phyloP scores from a whole-genome alignment of 805 yeast species.

The Zygosaccharomyces lentus region DNA sequence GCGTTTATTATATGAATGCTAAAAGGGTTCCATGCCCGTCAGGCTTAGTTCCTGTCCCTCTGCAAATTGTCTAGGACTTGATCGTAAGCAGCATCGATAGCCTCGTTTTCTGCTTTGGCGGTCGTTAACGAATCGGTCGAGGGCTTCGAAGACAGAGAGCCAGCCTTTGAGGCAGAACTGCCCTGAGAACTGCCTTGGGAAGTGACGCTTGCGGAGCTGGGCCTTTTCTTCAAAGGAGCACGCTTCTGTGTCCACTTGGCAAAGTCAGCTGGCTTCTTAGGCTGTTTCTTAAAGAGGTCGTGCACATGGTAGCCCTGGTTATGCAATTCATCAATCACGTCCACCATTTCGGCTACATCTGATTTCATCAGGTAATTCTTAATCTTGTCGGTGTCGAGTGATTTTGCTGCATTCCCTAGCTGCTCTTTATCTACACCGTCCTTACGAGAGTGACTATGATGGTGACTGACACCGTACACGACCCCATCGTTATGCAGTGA shows the following conservation, averaged over 20 bases:
- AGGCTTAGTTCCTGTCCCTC: constrained; percentile 19
- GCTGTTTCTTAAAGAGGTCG: constrained; percentile 33
- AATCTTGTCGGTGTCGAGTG: constrained; percentile 37
- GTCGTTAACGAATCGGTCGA: constrained; percentile 4
- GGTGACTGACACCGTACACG: constrained; percentile 12
- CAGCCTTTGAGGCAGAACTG: not conserved
- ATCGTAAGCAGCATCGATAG: constrained; percentile 39
- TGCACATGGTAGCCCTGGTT: constrained; percentile 40
- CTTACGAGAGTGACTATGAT: constrained; percentile 1
- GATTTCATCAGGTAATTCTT: constrained; percentile 38
- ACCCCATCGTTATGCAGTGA: constrained; percentile 22
- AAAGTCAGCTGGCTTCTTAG: constrained; percentile 8
- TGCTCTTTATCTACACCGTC: constrained; percentile 21
- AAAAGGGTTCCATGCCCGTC: not conserved
- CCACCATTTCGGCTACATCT: constrained; percentile 38
- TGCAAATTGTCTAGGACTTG: constrained; percentile 39
- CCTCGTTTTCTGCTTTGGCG: constrained; percentile 25
- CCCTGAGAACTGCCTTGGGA: not conserved
- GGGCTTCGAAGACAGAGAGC: not conserved
- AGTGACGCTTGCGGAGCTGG: constrained; percentile 1
- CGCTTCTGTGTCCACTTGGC: constrained; percentile 9
- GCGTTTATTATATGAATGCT: not conserved
- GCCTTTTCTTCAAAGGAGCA: not conserved
- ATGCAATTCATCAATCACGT: constrained; percentile 39
- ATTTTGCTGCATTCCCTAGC: constrained; percentile 29